phyloP scores from a whole-genome alignment of 345 rosid species.

The Trapa incisa region DNA sequence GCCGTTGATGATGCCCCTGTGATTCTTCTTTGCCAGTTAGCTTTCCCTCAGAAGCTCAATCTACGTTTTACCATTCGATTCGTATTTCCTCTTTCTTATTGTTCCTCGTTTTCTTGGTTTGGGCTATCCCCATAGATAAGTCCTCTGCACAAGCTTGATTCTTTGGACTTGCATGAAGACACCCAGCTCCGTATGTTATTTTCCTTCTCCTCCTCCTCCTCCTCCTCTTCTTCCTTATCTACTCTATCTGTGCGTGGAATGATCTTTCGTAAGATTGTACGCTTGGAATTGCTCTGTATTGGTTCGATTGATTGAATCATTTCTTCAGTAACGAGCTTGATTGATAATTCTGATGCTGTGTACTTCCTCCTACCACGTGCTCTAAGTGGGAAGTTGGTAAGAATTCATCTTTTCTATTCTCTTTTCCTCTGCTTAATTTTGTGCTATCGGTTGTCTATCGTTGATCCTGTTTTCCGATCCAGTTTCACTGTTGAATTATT shows the following conservation, averaged over 20 bases:
- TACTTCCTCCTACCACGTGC: neutral
- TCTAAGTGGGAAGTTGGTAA: neutral
- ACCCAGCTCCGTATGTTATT: slow-evolving; percentile 8
- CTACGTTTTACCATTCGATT: neutral
- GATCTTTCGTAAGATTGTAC: neutral
- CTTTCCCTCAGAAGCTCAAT: neutral
- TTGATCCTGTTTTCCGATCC: neutral
- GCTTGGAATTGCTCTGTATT: neutral
- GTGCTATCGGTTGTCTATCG: neutral
- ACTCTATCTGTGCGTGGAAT: neutral
- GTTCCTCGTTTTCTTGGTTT: neutral
- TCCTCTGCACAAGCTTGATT: slow-evolving; percentile 7
- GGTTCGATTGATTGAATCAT: neutral
- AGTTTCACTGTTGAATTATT: neutral
- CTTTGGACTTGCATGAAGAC: slow-evolving; percentile 9
- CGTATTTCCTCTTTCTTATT: slow-evolving; percentile 3
- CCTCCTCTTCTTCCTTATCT: neutral
- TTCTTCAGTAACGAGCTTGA: neutral
- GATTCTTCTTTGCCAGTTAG: neutral
- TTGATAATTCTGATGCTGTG: neutral
- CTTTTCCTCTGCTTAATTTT: neutral
- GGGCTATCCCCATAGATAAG: neutral
- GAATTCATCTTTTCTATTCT: neutral
- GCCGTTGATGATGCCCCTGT: neutral
- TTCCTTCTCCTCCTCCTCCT: neutral